Evolutionary conservation across 345 rosid species (phyloP).

Genomic region (Eucalyptus victrix): DNA sequence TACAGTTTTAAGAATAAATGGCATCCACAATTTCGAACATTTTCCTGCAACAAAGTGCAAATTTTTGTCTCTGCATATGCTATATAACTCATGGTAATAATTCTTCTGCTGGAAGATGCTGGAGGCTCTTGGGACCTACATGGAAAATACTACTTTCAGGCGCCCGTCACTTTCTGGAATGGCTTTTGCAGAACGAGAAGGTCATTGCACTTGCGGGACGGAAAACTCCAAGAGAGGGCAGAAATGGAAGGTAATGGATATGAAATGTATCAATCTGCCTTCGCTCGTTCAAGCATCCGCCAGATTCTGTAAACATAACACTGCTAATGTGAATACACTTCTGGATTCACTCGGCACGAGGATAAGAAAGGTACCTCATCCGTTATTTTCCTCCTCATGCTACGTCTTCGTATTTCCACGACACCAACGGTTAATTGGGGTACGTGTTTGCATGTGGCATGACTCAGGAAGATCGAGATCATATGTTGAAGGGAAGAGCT

Average conservation of each 20-base stretch:
- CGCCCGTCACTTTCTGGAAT: not conserved
- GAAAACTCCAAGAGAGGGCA: not conserved
- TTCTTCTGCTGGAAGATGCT: not conserved
- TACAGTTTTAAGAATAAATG: not conserved
- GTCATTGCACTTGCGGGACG: fast-evolving
- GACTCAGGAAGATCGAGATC: not conserved
- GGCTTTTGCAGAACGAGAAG: not conserved
- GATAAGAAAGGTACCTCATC: not conserved
- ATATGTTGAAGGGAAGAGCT: not conserved
- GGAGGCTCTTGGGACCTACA: not conserved
- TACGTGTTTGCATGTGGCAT: not conserved
- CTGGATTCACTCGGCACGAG: no score
- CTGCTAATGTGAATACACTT: no score
- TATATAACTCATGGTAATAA: not conserved
- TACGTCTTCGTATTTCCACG: not conserved
- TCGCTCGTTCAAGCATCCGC: no score
- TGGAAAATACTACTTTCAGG: fast-evolving
- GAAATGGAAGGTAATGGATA: not conserved
- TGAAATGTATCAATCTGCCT: no score
- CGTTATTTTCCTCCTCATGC: not conserved
- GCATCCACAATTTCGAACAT: fast-evolving
- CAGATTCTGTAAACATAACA: no score
- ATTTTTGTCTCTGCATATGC: not conserved
- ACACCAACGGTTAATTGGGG: no score
- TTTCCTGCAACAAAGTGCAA: fast-evolving